These are phyloP conservation scores for Teratosphaeria gauchensis DNA, from an alignment of 2,329 filamentous ascomycete species.

Conservation along the genomic window DNA sequence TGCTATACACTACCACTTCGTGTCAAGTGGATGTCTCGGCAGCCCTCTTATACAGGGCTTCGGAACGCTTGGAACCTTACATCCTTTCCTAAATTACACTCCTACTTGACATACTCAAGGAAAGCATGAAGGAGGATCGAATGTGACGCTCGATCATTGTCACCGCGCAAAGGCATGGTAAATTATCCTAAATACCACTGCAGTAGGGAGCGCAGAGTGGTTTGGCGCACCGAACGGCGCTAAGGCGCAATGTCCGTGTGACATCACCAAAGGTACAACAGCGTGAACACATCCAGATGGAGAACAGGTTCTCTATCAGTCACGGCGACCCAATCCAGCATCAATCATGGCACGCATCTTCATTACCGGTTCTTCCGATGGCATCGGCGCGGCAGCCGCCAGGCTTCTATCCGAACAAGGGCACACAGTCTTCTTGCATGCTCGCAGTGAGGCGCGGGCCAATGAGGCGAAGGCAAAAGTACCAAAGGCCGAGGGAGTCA, in stretches of 20 bases:
- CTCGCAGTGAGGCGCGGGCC: constrained; percentile 46
- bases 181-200: neutral
- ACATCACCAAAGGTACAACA: neutral
- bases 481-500: constrained; percentile 41
- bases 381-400: constrained; percentile 45
- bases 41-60: too few species aligned
- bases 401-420: constrained; percentile 41
- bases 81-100: too few species aligned
- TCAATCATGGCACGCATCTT: constrained; percentile 36
- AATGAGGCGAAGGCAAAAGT: constrained; percentile 38
- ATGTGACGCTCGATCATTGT: too few species aligned
- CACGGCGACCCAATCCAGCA: neutral
- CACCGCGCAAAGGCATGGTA: too few species aligned
- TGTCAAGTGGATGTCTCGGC: too few species aligned
- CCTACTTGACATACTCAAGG: too few species aligned
- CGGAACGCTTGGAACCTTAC: too few species aligned
- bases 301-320: neutral
- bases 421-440: constrained; percentile 48
- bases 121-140: too few species aligned
- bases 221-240: too few species aligned
- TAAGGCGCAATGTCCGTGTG: neutral
- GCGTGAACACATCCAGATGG: neutral
- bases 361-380: constrained; percentile 51
- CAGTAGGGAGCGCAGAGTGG: neutral
- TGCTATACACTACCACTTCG: too few species aligned